A percentile compares a stretch with the other conserved stretches of the same genome.
These are phyloP conservation scores for Ensete glaucum DNA, from an alignment of 176 grass and related monocot species.

Conservation along the genomic window DNA sequence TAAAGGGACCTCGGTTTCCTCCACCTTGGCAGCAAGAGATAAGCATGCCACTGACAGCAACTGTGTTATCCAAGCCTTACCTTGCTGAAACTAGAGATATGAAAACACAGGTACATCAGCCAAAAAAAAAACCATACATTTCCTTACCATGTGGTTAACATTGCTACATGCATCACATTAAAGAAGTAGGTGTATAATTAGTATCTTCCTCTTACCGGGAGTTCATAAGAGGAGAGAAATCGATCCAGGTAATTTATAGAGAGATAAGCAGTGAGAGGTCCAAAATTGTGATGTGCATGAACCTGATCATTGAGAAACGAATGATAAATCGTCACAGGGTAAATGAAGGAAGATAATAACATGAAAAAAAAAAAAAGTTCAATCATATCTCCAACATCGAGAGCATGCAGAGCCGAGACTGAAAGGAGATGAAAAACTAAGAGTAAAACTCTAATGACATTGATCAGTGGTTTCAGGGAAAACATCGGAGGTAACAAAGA, in stretches of 20 bases:
- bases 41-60: conserved; percentile 64
- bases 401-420: not conserved
- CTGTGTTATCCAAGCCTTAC: conserved; percentile 46
- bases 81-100: conserved; percentile 33
- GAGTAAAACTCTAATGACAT: not conserved
- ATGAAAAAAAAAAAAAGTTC: not conserved
- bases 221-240: conserved; percentile 53
- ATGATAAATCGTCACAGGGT: not conserved
- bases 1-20: conserved; percentile 52
- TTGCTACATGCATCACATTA: not conserved
- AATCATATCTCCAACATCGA: not conserved
- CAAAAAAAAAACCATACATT: no score
- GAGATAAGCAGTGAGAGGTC: conserved; percentile 55
- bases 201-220: conserved; percentile 38
- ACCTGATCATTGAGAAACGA: conserved; percentile 43
- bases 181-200: not conserved
- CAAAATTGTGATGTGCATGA: conserved; percentile 74
- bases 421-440: not conserved
- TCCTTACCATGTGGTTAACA: not conserved
- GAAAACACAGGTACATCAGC: not conserved
- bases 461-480: no score
- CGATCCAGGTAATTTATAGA: conserved; percentile 84
- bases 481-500: not conserved
- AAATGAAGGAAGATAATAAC: not conserved
- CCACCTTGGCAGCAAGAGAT: conserved; percentile 72